A percentile compares a stretch with the other conserved stretches of the same genome.
These are phyloP conservation scores for Rhododendron molle DNA, from an alignment of 148 eudicot species.

Conservation along the genomic window DNA sequence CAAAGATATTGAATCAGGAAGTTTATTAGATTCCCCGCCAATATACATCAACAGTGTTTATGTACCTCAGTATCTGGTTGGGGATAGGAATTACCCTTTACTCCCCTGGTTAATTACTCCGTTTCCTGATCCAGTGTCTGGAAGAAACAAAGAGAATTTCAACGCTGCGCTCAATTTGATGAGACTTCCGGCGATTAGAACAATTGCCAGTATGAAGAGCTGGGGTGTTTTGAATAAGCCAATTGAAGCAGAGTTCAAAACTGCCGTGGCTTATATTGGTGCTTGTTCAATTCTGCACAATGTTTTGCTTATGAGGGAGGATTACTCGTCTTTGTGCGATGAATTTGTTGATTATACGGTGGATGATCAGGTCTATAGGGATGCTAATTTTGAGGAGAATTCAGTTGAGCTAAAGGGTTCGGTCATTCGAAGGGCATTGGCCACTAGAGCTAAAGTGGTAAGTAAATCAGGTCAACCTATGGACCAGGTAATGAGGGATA, in stretches of 20 bases:
- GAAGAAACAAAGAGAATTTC: constrained; percentile 37
- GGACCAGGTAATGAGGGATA: background rate
- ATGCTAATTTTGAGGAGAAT: constrained; percentile 19
- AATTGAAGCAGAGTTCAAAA: constrained; percentile 52
- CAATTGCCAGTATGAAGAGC: constrained; percentile 62
- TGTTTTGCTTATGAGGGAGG: constrained; percentile 73
- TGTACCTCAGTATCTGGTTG: constrained; percentile 68
- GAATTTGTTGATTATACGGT: constrained; percentile 18
- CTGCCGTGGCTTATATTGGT: constrained; percentile 73
- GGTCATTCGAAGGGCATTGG: constrained; percentile 53
- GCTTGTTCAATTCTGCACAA: constrained; percentile 91
- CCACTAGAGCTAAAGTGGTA: constrained; percentile 34
- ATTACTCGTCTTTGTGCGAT: constrained; percentile 54
- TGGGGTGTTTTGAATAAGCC: constrained; percentile 80
- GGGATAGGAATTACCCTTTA: constrained; percentile 55
- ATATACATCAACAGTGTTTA: constrained; percentile 24
- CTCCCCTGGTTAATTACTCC: constrained; percentile 74
- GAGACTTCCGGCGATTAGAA: constrained; percentile 30
- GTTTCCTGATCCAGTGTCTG: constrained; percentile 29
- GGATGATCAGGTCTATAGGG: constrained; percentile 22
- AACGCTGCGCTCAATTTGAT: constrained; percentile 29
- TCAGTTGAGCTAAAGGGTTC: constrained; percentile 22
- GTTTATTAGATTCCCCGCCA: constrained; percentile 30
- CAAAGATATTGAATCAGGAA: constrained; percentile 51
- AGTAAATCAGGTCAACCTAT: background rate